Evolutionary conservation across 2,329 filamentous ascomycete genomes (phyloP).

Genomic region (Fusarium sp.): DNA sequence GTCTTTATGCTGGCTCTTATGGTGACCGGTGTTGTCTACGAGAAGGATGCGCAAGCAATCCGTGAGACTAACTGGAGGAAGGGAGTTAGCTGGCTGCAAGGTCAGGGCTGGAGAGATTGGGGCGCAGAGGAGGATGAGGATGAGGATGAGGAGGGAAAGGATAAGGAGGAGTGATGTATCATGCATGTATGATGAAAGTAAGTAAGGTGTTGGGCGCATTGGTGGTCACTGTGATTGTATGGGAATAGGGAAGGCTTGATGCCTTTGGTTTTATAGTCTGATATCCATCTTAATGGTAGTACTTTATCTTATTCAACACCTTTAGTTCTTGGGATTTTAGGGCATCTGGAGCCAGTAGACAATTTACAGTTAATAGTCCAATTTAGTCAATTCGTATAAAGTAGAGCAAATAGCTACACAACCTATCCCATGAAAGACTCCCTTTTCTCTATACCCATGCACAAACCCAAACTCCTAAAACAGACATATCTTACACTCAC

Average conservation of each 20-base stretch:
- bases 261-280: slow-evolving; percentile 22
- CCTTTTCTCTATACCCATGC: neutral
- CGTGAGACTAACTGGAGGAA: slow-evolving; percentile 78
- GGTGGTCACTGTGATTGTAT: slow-evolving; percentile 10
- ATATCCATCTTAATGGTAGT: slow-evolving; percentile 41
- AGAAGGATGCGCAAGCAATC: slow-evolving; percentile 77
- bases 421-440: neutral
- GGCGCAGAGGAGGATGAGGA: slow-evolving; percentile 66
- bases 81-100: slow-evolving; percentile 79
- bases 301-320: slow-evolving; percentile 1
- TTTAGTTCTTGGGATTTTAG: neutral
- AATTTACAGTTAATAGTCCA: neutral
- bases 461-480: neutral
- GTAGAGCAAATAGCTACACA: neutral
- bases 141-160: slow-evolving; percentile 53
- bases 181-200: slow-evolving; percentile 40
- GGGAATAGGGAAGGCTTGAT: slow-evolving; percentile 24
- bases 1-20: slow-evolving; percentile 86
- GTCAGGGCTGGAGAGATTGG: slow-evolving; percentile 83
- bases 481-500: neutral
- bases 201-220: slow-evolving; percentile 40
- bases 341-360: neutral
- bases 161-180: slow-evolving; percentile 49
- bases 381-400: neutral
- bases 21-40: slow-evolving; percentile 83